Conservation (phyloP, 23 red algal species). For the Gracilaria domingensis region DNA sequence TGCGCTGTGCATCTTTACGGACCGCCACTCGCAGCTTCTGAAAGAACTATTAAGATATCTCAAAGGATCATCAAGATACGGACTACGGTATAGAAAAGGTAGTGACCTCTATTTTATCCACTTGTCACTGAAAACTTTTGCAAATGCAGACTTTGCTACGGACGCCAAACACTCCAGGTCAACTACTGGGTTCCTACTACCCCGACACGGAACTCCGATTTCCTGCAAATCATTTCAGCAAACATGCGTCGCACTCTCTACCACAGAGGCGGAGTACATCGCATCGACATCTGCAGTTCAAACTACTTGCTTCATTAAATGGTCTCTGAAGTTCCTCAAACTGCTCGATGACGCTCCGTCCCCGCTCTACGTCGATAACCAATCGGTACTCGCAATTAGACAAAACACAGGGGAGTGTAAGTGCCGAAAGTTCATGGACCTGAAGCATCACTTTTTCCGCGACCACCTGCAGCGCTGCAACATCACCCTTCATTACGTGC, state of each 20-base stretch:
- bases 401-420: slow-evolving; percentile 34
- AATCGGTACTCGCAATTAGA: slow-evolving; percentile 5
- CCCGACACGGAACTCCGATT: background rate
- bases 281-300: background rate
- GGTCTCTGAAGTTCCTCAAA: background rate
- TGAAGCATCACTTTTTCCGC: slow-evolving; percentile 23
- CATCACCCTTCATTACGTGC: slow-evolving; percentile 12
- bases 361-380: slow-evolving; percentile 14
- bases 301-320: background rate
- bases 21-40: background rate
- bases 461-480: slow-evolving; percentile 10
- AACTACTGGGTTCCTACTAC: background rate
- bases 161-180: background rate
- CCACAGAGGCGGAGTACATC: slow-evolving; percentile 10
- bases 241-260: background rate
- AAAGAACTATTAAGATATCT: background rate
- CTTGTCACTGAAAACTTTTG: background rate
- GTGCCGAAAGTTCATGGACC: slow-evolving; percentile 49
- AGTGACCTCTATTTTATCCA: too few relatives aligned
- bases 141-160: slow-evolving; percentile 34
- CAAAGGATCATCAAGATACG: too few relatives aligned
- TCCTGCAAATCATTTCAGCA: background rate
- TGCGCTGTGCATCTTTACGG: background rate
- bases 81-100: too few relatives aligned
- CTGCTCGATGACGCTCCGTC: background rate